Evolutionary conservation across 208 protist species (phyloP).

Genomic region (Vickermania spadyakhi): DNA sequence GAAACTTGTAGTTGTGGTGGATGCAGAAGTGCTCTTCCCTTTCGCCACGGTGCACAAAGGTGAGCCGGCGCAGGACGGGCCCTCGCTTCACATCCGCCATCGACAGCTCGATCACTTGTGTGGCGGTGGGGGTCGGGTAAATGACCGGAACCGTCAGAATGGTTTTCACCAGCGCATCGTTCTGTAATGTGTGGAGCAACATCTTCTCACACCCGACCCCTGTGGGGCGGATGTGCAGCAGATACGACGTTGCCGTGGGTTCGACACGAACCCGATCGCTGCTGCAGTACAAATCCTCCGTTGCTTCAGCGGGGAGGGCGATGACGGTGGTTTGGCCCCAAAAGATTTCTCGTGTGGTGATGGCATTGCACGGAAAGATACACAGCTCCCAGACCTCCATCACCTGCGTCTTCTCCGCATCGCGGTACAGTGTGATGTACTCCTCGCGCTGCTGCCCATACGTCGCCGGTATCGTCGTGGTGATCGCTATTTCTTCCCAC

Average conservation of each 20-base stretch:
- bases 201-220: slow-evolving; percentile 49
- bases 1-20: slow-evolving; percentile 82
- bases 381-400: slow-evolving; percentile 83
- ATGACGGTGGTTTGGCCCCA: slow-evolving; percentile 80
- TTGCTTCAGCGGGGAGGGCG: slow-evolving; percentile 44
- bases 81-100: slow-evolving; percentile 30
- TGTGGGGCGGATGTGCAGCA: slow-evolving; percentile 65
- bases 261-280: slow-evolving; percentile 34
- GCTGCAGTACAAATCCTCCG: slow-evolving; percentile 75
- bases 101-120: slow-evolving; percentile 71
- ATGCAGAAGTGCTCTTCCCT: slow-evolving; percentile 66
- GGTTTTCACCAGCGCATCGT: slow-evolving; percentile 52
- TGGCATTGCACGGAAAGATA: slow-evolving; percentile 59
- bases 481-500: slow-evolving; percentile 74
- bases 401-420: slow-evolving; percentile 55
- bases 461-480: slow-evolving; percentile 39
- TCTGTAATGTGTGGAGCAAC: slow-evolving; percentile 59
- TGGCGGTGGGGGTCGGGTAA: slow-evolving; percentile 74
- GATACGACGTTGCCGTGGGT: slow-evolving; percentile 30
- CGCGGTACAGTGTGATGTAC: slow-evolving; percentile 74
- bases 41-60: slow-evolving; percentile 51
- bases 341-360: slow-evolving; percentile 62
- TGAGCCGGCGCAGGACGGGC: slow-evolving; percentile 78
- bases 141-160: slow-evolving; percentile 59
- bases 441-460: slow-evolving; percentile 43